Percentiles rank a stretch among this genome's conserved stretches.
These are phyloP conservation scores for Hypsizygus marmoreus DNA, from an alignment of 768 basidiomycete species.

Conservation along the genomic window DNA sequence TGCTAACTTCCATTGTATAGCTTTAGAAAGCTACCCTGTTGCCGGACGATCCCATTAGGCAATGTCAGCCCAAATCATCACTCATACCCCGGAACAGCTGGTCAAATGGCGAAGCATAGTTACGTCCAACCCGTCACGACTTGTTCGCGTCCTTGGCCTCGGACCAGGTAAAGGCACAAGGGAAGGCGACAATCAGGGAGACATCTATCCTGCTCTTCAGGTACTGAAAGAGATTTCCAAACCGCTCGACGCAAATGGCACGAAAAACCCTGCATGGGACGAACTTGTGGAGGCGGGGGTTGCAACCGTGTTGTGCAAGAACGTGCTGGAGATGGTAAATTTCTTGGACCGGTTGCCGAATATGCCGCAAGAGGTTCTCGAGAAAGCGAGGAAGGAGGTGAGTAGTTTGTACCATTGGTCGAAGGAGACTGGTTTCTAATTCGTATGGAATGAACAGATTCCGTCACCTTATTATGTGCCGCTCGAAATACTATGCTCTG, in stretches of 20 bases:
- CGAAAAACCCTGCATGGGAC: slow-evolving; percentile 1
- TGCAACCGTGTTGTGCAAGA: slow-evolving; percentile 7
- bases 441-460: not conserved
- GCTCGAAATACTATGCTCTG: slow-evolving; percentile 9
- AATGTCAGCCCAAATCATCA: slow-evolving; percentile 7
- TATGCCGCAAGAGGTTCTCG: slow-evolving; percentile 8
- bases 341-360: not conserved
- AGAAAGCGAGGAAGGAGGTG: slow-evolving; percentile 9
- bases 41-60: too few relatives aligned
- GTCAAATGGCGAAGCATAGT: slow-evolving; percentile 6
- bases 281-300: slow-evolving; percentile 5
- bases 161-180: slow-evolving; percentile 2
- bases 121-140: slow-evolving; percentile 4
- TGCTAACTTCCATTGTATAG: too few relatives aligned
- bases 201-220: slow-evolving; percentile 8
- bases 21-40: too few relatives aligned
- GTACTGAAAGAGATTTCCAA: slow-evolving; percentile 1
- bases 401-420: not conserved
- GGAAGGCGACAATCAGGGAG: slow-evolving; percentile 8
- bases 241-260: not conserved
- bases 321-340: slow-evolving; percentile 7
- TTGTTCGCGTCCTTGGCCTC: slow-evolving; percentile 5
- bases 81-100: slow-evolving; percentile 11
- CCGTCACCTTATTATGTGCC: slow-evolving; percentile 9
- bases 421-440: not conserved